A percentile compares a stretch with the other conserved stretches of the same genome.
phyloP scores from a whole-genome alignment of 192 early-diverging fungal genomes.

The Backusella luteola region DNA sequence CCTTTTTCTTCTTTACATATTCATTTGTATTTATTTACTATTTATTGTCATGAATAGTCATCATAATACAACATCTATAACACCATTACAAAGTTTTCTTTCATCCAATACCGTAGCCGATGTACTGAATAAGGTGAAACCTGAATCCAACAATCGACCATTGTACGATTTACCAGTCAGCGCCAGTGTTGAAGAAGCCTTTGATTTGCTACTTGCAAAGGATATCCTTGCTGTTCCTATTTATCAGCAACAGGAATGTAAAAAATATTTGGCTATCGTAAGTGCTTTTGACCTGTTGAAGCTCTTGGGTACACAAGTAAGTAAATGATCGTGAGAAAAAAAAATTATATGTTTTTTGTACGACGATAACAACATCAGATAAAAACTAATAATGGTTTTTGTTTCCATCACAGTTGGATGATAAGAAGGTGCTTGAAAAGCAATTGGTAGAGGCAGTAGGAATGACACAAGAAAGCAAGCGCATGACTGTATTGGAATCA shows the following conservation, averaged over 20 bases:
- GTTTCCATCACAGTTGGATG: neutral
- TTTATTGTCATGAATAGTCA: neutral
- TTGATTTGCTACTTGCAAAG: conserved; percentile 49
- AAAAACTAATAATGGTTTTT: neutral
- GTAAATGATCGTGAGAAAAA: conserved; percentile 23
- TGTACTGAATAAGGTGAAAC: conserved; percentile 23
- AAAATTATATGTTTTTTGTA: neutral
- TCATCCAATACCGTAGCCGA: conserved; percentile 17
- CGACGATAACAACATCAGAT: neutral
- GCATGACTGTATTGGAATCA: conserved; percentile 7
- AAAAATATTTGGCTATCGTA: conserved; percentile 51
- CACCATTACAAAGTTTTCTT: conserved; percentile 14
- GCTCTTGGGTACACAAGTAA: conserved; percentile 38
- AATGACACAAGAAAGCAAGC: conserved; percentile 15
- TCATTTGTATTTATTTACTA: neutral
- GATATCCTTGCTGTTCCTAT: conserved; percentile 59
- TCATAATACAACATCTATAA: neutral
- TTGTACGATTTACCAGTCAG: conserved; percentile 50
- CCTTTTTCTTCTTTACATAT: neutral
- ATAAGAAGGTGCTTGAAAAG: conserved; percentile 2
- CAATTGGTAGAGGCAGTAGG: conserved; percentile 26
- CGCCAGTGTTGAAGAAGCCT: conserved; percentile 53
- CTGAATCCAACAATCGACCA: neutral
- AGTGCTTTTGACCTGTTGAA: conserved; percentile 48
- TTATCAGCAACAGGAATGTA: conserved; percentile 35